Percentiles rank a stretch among this genome's conserved stretches.
Conservation (phyloP, 202 grass and related monocot genomes). For the Sporobolus alterniflorus region DNA sequence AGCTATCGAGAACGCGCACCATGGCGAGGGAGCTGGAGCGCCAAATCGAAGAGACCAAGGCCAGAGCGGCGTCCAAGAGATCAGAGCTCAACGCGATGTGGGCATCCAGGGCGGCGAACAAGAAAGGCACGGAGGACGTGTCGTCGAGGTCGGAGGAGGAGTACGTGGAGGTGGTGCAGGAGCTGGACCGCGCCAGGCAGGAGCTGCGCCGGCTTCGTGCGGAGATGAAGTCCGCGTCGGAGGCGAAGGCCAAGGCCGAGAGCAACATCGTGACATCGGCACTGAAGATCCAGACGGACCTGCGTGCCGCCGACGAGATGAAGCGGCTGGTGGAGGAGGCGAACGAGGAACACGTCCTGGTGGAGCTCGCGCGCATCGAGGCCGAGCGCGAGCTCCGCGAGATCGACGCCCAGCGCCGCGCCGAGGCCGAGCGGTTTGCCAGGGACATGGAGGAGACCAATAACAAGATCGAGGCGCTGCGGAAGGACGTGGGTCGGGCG, state of each 20-base stretch:
- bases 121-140: background rate
- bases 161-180: constrained; percentile 40
- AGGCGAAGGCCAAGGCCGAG: constrained; percentile 74
- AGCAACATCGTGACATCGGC: constrained; percentile 71
- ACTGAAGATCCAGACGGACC: constrained; percentile 49
- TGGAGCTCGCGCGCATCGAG: constrained; percentile 97
- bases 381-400: constrained; percentile 83
- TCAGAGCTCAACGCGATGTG: constrained; percentile 21
- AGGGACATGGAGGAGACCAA: constrained; percentile 55
- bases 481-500: constrained; percentile 35
- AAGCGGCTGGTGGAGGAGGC: constrained; percentile 70
- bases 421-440: constrained; percentile 51
- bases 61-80: constrained; percentile 40
- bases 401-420: constrained; percentile 53
- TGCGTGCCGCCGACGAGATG: constrained; percentile 60
- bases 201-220: constrained; percentile 66
- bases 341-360: constrained; percentile 93
- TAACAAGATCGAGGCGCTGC: constrained; percentile 48
- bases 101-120: background rate
- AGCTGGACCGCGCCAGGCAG: constrained; percentile 62
- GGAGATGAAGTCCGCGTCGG: constrained; percentile 52
- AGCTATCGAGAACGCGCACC: constrained; percentile 48
- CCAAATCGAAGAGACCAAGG: constrained; percentile 61
- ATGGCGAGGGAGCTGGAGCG: constrained; percentile 50
- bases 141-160: background rate